A percentile compares a stretch with the other conserved stretches of the same genome.
Evolutionary conservation across 495 filamentous ascomycete species (phyloP).

Genomic region (Aspergillus sclerotioniger): DNA sequence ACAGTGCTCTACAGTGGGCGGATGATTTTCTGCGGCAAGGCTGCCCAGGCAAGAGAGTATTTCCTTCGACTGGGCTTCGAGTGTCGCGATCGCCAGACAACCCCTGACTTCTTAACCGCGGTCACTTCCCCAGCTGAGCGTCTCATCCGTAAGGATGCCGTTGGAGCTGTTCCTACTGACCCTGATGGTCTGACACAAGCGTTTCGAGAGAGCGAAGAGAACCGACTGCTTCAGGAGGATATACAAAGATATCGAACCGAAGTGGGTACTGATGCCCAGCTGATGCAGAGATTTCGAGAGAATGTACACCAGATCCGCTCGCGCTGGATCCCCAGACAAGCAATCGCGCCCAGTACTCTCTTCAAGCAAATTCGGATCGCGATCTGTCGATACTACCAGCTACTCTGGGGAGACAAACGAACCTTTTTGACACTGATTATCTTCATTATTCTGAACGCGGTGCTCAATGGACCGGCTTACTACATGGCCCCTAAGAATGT

Average conservation of each 20-base stretch:
- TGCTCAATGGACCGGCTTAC: neutral
- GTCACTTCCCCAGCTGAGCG: constrained; percentile 71
- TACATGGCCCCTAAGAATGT: neutral
- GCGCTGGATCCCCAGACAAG: too few species aligned
- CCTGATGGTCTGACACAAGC: too few species aligned
- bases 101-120: constrained; percentile 79
- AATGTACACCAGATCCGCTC: too few species aligned
- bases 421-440: constrained; percentile 4
- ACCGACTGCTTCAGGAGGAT: too few species aligned
- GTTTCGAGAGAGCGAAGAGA: too few species aligned
- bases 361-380: too few species aligned
- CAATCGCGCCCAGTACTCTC: too few species aligned
- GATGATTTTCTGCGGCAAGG: constrained; percentile 76
- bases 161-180: too few species aligned
- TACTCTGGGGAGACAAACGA: constrained; percentile 57
- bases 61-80: constrained; percentile 81
- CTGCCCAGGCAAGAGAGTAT: constrained; percentile 66
- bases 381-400: too few species aligned
- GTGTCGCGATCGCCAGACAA: constrained; percentile 73
- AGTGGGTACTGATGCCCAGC: too few species aligned
- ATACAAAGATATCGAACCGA: too few species aligned
- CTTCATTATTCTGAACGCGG: neutral
- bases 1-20: constrained; percentile 74
- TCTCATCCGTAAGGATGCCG: constrained; percentile 38
- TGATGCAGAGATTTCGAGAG: too few species aligned